Conservation (phyloP, 176 grass and related monocot genomes). For the Pharus latifolius region DNA sequence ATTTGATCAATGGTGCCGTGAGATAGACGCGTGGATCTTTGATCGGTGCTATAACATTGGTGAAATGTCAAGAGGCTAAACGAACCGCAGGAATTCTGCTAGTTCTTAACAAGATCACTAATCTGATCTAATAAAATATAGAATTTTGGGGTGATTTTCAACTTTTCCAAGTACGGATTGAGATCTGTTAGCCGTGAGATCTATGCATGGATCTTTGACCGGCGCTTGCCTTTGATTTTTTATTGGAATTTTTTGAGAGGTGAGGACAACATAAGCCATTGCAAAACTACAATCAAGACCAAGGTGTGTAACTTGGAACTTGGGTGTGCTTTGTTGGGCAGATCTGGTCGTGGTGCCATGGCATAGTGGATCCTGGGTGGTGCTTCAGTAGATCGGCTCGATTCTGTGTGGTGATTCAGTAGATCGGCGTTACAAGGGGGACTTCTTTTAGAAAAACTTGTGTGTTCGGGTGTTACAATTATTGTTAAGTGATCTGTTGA, state of each 20-base stretch:
- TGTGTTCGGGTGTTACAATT: too few relatives aligned
- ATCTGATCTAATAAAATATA: neutral
- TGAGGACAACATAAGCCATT: too few relatives aligned
- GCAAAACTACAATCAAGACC: too few relatives aligned
- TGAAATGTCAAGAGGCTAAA: conserved; percentile 4
- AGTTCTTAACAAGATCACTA: neutral
- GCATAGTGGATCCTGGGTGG: too few relatives aligned
- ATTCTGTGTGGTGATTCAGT: too few relatives aligned
- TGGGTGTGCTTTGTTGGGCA: neutral
- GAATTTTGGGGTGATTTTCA: neutral
- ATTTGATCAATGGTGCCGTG: neutral
- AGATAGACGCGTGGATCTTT: conserved; percentile 14
- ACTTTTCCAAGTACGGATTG: neutral
- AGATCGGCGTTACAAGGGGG: too few relatives aligned
- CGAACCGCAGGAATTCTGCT: neutral
- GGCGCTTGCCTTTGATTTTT: conserved; percentile 1
- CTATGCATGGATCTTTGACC: conserved; percentile 16
- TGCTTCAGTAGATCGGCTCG: too few relatives aligned
- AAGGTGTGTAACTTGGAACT: too few relatives aligned
- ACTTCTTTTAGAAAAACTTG: too few relatives aligned
- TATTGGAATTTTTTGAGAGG: too few relatives aligned
- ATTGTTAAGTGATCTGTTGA: too few relatives aligned
- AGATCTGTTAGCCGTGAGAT: conserved; percentile 37
- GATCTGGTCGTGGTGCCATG: neutral
- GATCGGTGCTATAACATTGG: neutral